Percentiles rank a stretch among this genome's conserved stretches.
These are phyloP conservation scores for Cercis canadensis DNA, from an alignment of 306 rosid species.

Conservation along the genomic window DNA sequence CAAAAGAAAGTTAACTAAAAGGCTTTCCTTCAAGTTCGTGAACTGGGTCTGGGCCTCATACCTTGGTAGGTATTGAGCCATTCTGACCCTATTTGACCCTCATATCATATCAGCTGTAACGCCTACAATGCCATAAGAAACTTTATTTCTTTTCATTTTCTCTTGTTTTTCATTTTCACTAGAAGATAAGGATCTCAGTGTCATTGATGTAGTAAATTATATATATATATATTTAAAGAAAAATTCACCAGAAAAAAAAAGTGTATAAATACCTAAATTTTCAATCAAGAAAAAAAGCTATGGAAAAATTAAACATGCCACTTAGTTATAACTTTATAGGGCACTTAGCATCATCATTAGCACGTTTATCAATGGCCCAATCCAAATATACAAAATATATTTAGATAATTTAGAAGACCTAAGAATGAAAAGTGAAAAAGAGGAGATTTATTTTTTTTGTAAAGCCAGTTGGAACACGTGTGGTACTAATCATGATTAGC, in stretches of 20 bases:
- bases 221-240: too few relatives aligned
- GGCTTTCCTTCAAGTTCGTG: conserved; percentile 16
- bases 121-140: conserved; percentile 27
- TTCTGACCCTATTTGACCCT: conserved; percentile 3
- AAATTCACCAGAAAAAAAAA: not conserved
- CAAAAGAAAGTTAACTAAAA: not conserved
- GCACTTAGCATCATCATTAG: conserved; percentile 53
- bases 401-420: conserved; percentile 25
- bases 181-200: conserved; percentile 29
- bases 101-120: conserved; percentile 32
- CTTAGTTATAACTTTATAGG: conserved; percentile 28
- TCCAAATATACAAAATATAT: not conserved
- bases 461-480: conserved; percentile 91
- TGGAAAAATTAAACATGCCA: not conserved
- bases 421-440: conserved; percentile 27
- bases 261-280: not conserved
- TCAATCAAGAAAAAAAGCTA: too few relatives aligned
- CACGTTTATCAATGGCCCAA: conserved; percentile 42
- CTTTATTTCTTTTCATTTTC: conserved; percentile 34
- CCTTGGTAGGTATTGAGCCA: conserved; percentile 46
- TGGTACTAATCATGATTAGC: conserved; percentile 90
- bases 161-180: conserved; percentile 33
- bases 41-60: conserved; percentile 41
- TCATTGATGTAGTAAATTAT: not conserved
- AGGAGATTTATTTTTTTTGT: conserved; percentile 30